Evolutionary conservation across 192 early-diverging fungal species (phyloP).

Genomic region (Jimgerdemannia flammicorona): DNA sequence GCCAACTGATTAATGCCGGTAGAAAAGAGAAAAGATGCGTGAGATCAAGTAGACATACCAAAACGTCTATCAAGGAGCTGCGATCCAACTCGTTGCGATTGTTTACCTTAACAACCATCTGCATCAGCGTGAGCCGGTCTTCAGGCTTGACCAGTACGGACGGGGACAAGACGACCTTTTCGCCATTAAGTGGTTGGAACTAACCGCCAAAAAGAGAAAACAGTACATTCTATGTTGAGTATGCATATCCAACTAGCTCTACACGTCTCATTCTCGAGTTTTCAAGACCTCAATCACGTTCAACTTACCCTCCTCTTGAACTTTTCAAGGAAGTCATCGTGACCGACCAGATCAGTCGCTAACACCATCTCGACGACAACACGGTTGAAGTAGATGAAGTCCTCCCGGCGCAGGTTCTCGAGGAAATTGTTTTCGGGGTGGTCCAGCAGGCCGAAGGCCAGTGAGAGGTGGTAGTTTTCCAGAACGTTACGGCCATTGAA

Average conservation of each 20-base stretch:
- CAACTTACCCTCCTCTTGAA: background rate
- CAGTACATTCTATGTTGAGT: background rate
- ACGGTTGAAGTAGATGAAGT: background rate
- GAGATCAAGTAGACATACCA: too few species aligned
- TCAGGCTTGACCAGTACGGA: background rate
- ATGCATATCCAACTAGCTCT: too few species aligned
- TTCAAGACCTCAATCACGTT: background rate
- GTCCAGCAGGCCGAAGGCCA: background rate
- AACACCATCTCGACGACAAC: background rate
- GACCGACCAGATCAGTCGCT: background rate
- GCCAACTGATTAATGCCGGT: background rate
- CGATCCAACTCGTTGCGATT: background rate
- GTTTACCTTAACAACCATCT: background rate
- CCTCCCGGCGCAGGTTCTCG: background rate
- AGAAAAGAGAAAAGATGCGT: too few species aligned
- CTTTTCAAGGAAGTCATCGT: background rate
- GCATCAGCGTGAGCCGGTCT: background rate
- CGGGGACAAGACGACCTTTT: background rate
- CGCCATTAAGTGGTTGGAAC: background rate
- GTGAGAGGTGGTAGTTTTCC: background rate
- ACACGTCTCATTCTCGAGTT: background rate
- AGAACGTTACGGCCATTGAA: background rate
- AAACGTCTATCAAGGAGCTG: background rate
- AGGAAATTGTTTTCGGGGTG: background rate
- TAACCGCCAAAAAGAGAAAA: background rate